Base-by-base conservation (phyloP, 2,329 filamentous ascomycete species). In the Anthostomella pinea region DNA sequence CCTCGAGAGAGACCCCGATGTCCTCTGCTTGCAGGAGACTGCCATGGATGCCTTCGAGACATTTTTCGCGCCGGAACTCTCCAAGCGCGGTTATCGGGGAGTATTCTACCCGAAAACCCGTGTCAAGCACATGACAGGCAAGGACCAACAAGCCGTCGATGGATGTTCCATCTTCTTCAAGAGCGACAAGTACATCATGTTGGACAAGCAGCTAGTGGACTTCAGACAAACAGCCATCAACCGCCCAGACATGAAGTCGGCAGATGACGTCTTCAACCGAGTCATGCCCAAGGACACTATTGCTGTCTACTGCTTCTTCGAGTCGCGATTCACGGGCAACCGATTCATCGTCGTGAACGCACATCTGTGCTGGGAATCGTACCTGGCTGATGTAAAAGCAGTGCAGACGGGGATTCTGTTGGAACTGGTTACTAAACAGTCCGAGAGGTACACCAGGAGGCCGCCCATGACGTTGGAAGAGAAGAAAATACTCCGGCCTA, bases 261-360 rank as follows among this genome's bases (percentile, higher is more conserved):
- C 95, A 56, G 87, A 95, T 58, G 93, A 98, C 56, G 91, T 97
- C 39, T 97, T 95, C 75, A 98, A 98, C 62, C 85, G 93, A 18
- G 85, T 98, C 43, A 97, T 96, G 93, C 90, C 91, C 43, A 88
- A 93, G 66, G 93, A 98, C 71, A 91, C 97, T 60, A 95, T 98
- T 62, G 93, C 86, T 11, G 84, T 95, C 30, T 79, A 95, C 30
- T 81, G 85, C 38, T 95, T 97, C 69, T 79, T 98, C 45, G 93
- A 98, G 64, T 96, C 95, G 55, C 81, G 91, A 23, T 70, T 79
- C 43, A 96, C 91, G 0, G 93, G 93, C n/a, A 83, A 88, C 10
- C 83, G 93, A 38, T 70, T 97, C 56, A 95, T 98, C 46, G 81
- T 97, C 22, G 88, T 88, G 50, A 97, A 97, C 58, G 87, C 87